Evolutionary conservation across 352 stramenopile genomes (phyloP).

Genomic region (Globisporangium splendens): DNA sequence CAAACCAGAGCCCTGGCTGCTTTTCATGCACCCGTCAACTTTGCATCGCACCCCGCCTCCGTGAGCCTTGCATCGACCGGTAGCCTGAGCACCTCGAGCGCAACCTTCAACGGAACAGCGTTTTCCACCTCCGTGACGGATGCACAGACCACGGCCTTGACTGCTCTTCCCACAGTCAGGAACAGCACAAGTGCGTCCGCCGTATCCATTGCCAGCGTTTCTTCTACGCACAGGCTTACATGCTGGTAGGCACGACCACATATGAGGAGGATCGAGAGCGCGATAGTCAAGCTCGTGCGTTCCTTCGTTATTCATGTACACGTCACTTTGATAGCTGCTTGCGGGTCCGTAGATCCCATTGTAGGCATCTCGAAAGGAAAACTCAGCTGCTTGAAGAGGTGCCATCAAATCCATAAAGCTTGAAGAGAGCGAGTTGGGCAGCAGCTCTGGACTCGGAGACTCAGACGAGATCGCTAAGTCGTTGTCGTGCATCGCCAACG

Average conservation of each 20-base stretch:
- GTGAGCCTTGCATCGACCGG: slow-evolving; percentile 44
- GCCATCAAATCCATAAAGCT: neutral
- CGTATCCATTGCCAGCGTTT: neutral
- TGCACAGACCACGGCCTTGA: slow-evolving; percentile 48
- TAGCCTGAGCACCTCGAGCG: slow-evolving; percentile 33
- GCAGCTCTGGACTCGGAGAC: neutral
- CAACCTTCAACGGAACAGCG: slow-evolving; percentile 52
- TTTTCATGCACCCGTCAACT: slow-evolving; percentile 30
- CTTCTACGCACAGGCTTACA: neutral
- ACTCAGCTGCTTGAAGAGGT: slow-evolving; percentile 4
- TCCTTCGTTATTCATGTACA: neutral
- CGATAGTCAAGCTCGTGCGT: neutral
- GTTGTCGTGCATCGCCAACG: no score
- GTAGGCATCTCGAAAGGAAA: neutral
- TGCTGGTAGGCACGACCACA: neutral
- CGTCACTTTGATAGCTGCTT: neutral
- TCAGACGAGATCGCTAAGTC: no score
- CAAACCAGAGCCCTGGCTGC: slow-evolving; percentile 37
- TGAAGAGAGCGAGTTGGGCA: neutral
- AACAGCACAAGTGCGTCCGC: slow-evolving; percentile 16
- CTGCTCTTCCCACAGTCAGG: slow-evolving; percentile 31
- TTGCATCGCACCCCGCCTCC: slow-evolving; percentile 47
- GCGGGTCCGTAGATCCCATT: neutral
- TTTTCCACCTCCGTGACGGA: slow-evolving; percentile 81
- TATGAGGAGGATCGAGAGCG: neutral